Conservation (phyloP, 352 stramenopile genomes). For the Phytophthora nicotianae region DNA sequence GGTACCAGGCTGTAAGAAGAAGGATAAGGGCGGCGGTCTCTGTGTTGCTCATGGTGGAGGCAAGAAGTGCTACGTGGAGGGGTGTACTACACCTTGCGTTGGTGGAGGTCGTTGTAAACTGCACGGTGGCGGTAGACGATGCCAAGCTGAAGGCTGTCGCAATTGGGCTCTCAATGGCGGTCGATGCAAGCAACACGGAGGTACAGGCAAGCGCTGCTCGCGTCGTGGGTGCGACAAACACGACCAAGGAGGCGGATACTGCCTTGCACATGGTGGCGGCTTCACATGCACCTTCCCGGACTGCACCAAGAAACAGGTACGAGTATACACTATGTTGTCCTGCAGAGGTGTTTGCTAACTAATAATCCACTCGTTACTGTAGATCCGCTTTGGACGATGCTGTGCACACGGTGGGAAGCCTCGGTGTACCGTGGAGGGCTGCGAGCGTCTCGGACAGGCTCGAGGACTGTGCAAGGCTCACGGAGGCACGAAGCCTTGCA, state of each 20-base stretch:
- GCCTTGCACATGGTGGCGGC: slow-evolving; percentile 73
- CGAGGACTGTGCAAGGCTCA: slow-evolving; percentile 82
- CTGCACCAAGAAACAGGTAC: slow-evolving; percentile 85
- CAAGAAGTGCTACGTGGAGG: slow-evolving; percentile 81
- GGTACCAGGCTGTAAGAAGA: slow-evolving; percentile 74
- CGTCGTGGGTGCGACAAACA: slow-evolving; percentile 73
- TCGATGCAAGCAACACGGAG: slow-evolving; percentile 79
- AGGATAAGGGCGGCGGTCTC: slow-evolving; percentile 82
- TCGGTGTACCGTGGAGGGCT: slow-evolving; percentile 66
- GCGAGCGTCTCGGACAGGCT: slow-evolving; percentile 66
- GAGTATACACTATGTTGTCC: neutral
- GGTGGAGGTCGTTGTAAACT: slow-evolving; percentile 74
- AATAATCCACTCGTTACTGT: slow-evolving; percentile 1
- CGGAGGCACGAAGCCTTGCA: slow-evolving; percentile 72
- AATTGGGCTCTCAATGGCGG: slow-evolving; percentile 74
- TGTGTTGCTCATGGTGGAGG: slow-evolving; percentile 81
- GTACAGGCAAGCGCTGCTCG: slow-evolving; percentile 71
- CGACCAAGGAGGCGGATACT: slow-evolving; percentile 79
- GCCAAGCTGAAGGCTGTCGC: slow-evolving; percentile 46
- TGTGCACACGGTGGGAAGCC: slow-evolving; percentile 81
- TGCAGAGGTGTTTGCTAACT: slow-evolving; percentile 2
- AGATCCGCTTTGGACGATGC: slow-evolving; percentile 77
- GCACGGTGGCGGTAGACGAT: slow-evolving; percentile 68
- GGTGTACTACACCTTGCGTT: slow-evolving; percentile 70
- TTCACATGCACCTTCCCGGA: slow-evolving; percentile 69